phyloP scores from a whole-genome alignment of 2,329 filamentous ascomycete species.

The Fusarium tjaetaba region DNA sequence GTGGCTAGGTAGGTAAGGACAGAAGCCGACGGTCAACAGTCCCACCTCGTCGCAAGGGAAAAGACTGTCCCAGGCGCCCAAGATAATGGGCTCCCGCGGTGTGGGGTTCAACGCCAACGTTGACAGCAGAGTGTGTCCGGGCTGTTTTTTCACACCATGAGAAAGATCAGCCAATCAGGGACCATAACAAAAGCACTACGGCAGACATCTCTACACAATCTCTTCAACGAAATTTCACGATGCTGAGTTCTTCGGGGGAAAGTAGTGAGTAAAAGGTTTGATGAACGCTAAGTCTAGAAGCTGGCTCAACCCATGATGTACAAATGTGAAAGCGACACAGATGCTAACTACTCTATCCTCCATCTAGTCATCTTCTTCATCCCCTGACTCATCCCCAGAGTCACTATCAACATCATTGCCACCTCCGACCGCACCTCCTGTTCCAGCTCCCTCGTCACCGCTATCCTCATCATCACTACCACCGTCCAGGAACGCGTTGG shows the following conservation, averaged over 20 bases:
- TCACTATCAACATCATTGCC: background rate
- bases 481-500: background rate
- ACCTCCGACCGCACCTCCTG: background rate
- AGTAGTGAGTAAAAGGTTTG: too few relatives aligned
- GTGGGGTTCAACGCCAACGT: too few relatives aligned
- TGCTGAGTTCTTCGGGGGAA: too few relatives aligned
- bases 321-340: background rate
- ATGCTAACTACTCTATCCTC: fast-evolving
- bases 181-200: too few relatives aligned
- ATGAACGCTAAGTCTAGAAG: too few relatives aligned
- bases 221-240: too few relatives aligned
- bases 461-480: background rate
- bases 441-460: background rate
- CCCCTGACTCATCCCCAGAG: background rate
- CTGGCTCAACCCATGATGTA: background rate
- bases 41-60: background rate
- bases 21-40: fast-evolving
- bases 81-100: fast-evolving
- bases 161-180: too few relatives aligned
- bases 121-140: too few relatives aligned
- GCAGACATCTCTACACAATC: too few relatives aligned
- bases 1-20: background rate
- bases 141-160: too few relatives aligned
- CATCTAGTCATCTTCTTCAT: background rate
- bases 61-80: too few relatives aligned